Evolutionary conservation across 2,329 filamentous ascomycete genomes (phyloP).

Genomic region (Calonectria pauciramosa): DNA sequence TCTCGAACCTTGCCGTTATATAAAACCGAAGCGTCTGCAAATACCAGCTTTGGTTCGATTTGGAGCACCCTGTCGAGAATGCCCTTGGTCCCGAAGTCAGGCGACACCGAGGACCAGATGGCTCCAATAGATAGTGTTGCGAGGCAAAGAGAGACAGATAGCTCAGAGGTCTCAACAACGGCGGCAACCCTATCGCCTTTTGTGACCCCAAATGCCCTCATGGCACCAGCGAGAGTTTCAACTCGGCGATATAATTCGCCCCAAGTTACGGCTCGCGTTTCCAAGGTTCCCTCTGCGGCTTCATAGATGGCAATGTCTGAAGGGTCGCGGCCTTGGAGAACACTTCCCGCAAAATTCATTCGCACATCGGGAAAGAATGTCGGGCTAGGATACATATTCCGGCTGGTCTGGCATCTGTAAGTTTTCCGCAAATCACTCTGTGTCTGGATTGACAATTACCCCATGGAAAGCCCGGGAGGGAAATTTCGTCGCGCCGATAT

Average conservation of each 20-base stretch:
- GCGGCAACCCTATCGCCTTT: constrained; percentile 12
- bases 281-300: constrained; percentile 4
- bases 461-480: not conserved
- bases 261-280: not conserved
- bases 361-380: not conserved
- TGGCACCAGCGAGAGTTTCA: not conserved
- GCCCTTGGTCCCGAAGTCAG: constrained; percentile 1
- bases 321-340: not conserved
- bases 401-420: not conserved
- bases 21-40: not conserved
- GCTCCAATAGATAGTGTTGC: constrained; percentile 20
- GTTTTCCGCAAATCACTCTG: not conserved
- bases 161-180: not conserved
- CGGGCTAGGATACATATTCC: constrained; percentile 2
- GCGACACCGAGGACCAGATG: constrained; percentile 16
- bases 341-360: constrained; percentile 8
- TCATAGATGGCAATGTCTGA: constrained; percentile 2
- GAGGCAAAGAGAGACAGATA: not conserved
- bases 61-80: constrained; percentile 19
- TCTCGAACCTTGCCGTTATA: constrained; percentile 19
- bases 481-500: not conserved
- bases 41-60: constrained; percentile 13
- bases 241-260: not conserved
- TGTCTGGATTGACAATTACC: not conserved
- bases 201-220: constrained; percentile 1